Conservation (phyloP, 208 protist species). For the Ichthyophonus hoferi region DNA sequence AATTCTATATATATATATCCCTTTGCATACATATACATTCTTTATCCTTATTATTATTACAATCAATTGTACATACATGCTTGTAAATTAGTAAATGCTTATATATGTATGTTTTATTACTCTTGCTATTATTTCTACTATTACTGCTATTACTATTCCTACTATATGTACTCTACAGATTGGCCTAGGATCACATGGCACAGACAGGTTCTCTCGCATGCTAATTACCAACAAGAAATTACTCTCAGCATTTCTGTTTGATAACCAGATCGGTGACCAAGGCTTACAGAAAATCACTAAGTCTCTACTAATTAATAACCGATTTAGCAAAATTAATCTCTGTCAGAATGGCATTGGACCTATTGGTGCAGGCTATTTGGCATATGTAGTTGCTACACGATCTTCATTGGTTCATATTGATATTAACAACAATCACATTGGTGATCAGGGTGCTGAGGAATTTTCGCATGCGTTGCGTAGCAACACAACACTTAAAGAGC, state of each 20-base stretch:
- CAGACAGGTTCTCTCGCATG: not conserved
- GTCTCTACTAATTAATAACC: not conserved
- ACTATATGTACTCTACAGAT: not conserved
- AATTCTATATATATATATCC: no score
- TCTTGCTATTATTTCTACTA: no score
- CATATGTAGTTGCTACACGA: not conserved
- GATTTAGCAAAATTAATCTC: not conserved
- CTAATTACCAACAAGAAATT: not conserved
- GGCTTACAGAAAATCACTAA: not conserved
- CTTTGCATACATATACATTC: no score
- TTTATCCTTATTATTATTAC: no score
- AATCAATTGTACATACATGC: no score
- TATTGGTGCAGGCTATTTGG: not conserved
- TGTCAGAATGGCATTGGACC: not conserved
- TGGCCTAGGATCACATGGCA: not conserved
- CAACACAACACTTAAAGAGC: not conserved
- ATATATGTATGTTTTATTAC: no score
- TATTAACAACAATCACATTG: not conserved
- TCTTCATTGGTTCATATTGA: not conserved
- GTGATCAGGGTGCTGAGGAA: not conserved
- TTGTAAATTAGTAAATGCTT: no score
- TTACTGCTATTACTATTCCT: no score
- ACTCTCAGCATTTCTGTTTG: not conserved
- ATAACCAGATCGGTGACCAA: not conserved
- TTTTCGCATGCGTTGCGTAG: not conserved